These are phyloP conservation scores for Iris pallida DNA, from an alignment of 116 monocot genomes.

Conservation along the genomic window DNA sequence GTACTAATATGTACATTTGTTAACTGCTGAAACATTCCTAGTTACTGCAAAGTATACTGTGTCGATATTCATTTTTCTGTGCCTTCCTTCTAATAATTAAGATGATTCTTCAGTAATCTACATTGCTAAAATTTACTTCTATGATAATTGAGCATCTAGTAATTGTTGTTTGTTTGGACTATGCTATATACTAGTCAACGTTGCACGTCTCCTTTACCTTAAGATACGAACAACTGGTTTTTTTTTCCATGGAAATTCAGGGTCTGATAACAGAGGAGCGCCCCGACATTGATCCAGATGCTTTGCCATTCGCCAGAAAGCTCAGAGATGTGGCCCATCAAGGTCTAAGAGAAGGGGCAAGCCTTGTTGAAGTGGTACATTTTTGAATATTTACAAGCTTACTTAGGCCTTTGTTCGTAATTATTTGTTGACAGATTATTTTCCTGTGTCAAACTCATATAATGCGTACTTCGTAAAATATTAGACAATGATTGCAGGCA, in stretches of 20 bases:
- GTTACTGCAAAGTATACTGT: too few species aligned
- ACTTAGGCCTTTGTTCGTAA: too few species aligned
- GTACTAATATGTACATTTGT: too few species aligned
- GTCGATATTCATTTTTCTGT: not conserved
- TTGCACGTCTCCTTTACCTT: too few species aligned
- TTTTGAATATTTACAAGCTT: not conserved
- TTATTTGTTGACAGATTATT: too few species aligned
- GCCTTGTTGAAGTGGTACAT: constrained; percentile 91
- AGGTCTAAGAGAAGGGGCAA: constrained; percentile 81
- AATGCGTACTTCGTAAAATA: too few species aligned
- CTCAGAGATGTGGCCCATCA: constrained; percentile 51
- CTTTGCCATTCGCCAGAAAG: constrained; percentile 85
- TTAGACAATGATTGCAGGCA: too few species aligned
- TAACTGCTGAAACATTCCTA: too few species aligned
- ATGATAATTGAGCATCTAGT: not conserved
- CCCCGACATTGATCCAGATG: constrained; percentile 55
- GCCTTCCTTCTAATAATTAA: not conserved
- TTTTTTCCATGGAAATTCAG: constrained; percentile 30
- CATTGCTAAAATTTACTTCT: not conserved
- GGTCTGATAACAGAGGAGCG: constrained; percentile 87
- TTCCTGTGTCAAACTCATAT: too few species aligned
- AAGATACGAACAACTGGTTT: constrained; percentile 6
- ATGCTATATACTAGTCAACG: not conserved
- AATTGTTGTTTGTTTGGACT: not conserved
- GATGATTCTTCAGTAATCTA: not conserved